Percentiles rank a stretch among this genome's conserved stretches.
Evolutionary conservation across 805 yeast genomes (phyloP).

Genomic region (Ogataea pini): DNA sequence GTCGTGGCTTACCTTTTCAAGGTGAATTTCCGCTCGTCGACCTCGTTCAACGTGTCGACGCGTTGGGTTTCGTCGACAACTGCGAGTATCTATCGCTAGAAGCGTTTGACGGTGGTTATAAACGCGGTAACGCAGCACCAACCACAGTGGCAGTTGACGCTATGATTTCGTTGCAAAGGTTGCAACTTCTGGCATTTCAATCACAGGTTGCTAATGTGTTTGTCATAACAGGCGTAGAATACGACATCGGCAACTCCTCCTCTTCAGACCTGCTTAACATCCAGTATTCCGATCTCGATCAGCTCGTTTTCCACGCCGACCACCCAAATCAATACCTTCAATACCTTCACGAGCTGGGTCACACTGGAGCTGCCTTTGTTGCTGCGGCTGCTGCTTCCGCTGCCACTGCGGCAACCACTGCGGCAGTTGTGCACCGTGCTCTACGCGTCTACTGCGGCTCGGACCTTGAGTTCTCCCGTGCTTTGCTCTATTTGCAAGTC

Average conservation of each 20-base stretch:
- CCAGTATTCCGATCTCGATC: neutral
- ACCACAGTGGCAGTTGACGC: constrained; percentile 2
- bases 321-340: neutral
- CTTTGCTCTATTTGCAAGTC: neutral
- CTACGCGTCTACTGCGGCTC: constrained; percentile 1
- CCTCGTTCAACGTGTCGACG: constrained; percentile 1
- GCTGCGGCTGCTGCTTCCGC: neutral
- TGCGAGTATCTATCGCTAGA: constrained; percentile 5
- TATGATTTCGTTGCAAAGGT: neutral
- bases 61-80: neutral
- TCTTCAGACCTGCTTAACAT: neutral
- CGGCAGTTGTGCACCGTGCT: neutral
- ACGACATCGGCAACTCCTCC: neutral
- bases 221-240: neutral
- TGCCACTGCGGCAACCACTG: neutral
- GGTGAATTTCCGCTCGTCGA: constrained; percentile 9
- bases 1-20: constrained; percentile 6
- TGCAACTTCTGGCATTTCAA: constrained; percentile 5
- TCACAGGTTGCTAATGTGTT: neutral
- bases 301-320: constrained; percentile 2
- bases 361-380: neutral
- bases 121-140: constrained; percentile 2
- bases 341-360: neutral
- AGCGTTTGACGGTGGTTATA: constrained; percentile 8
- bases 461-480: constrained; percentile 2